Conservation (phyloP, 1,284 basidiomycete species). For the Neonothopanus nambi region DNA sequence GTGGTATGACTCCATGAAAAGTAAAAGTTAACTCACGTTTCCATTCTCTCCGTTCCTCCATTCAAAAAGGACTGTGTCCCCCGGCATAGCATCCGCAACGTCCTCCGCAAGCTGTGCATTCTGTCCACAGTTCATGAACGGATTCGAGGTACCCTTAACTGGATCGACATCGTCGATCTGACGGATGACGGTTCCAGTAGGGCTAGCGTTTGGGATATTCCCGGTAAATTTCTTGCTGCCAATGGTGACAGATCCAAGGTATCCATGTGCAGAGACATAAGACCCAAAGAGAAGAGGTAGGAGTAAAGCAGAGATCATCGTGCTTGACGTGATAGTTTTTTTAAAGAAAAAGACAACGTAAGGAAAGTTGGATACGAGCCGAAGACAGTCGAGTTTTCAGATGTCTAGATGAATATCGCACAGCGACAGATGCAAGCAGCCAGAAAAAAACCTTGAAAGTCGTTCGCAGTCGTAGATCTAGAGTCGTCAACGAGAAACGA, state of each 20-base stretch:
- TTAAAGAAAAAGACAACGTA: neutral
- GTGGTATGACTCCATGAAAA: conserved; percentile 12
- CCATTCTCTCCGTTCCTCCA: conserved; percentile 44
- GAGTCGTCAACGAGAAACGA: too few species aligned
- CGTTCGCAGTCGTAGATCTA: neutral
- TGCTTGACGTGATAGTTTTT: neutral
- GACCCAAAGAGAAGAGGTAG: conserved; percentile 32
- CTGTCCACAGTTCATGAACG: conserved; percentile 57
- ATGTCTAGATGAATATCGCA: neutral
- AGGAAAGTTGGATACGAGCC: neutral
- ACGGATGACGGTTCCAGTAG: conserved; percentile 56
- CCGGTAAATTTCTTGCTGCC: conserved; percentile 52
- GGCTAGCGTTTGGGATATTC: conserved; percentile 45
- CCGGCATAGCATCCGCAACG: conserved; percentile 49
- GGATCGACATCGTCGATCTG: conserved; percentile 56
- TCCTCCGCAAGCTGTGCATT: conserved; percentile 44
- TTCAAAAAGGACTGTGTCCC: conserved; percentile 45
- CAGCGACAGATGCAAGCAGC: neutral
- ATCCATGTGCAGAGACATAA: conserved; percentile 59
- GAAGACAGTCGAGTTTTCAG: neutral
- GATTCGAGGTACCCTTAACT: conserved; percentile 62
- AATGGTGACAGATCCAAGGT: conserved; percentile 50
- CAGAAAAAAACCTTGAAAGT: neutral
- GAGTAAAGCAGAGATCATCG: conserved; percentile 3
- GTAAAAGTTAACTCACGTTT: conserved; percentile 27